Evolutionary conservation across 208 protist species (phyloP), one percentile per base, ranked within the genome.

Genomic region (Crithidia brevicula): DNA sequence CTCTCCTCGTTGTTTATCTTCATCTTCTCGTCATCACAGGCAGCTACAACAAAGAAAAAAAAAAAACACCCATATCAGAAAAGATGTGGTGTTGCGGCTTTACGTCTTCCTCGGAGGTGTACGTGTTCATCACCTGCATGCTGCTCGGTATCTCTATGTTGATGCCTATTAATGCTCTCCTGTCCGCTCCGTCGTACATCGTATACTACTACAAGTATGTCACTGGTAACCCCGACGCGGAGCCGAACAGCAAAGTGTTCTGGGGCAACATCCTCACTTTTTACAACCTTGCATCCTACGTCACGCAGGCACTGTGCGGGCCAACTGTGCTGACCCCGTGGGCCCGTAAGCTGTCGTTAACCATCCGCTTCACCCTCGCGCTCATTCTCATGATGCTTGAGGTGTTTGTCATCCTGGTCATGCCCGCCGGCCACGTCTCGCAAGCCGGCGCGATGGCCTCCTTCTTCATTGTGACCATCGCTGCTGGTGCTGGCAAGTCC

Each of bases 151-250:
- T 91, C 7, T 90, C 84, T n/a, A 83, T 89, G 65, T 50, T 97
- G 30, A 86, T 96, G 67, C 85, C 89, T 4, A 66, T 89, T 51
- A 96, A 96, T 51, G 65, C 83, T 30, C 69, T 95, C 59, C 88
- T 96, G 58, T 87, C 83, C n/a, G 87, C 88, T 10, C 85, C 82
- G 20, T 54, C 59, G 7, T 97, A 94, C 67, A 91, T 94, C 6
- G 36, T 74, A 45, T 45, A 76, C 43, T 91, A 77, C 64, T 83
- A 87, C 70, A 53, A 72, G 45, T 91, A 82, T 64, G 79, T 80
- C 27, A 70, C 53, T 50, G 11, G 72, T 4, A 46, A 85, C 36
- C 53, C 67, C 6, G 36, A 83, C 51, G 59, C 64, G 18, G 57
- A 64, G 11, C 56, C 73, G 30, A 5, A 40, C 38, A 16, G 53